Evolutionary conservation across 2,329 filamentous ascomycete species (phyloP).

Genomic region (Triangularia setosa): DNA sequence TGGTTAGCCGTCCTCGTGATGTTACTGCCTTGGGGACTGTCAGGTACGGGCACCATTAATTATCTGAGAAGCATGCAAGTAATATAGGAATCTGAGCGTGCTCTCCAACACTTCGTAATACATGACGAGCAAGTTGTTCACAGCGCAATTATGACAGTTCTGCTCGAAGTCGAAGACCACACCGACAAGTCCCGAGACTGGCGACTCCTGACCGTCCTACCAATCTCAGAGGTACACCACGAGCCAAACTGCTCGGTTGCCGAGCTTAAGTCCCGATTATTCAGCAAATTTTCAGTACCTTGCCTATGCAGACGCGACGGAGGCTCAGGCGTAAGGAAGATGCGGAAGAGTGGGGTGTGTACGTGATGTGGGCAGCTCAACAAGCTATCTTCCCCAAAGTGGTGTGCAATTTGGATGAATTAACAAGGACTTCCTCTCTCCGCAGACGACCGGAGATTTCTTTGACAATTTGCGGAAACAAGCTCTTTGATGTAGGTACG

Average conservation of each 20-base stretch:
- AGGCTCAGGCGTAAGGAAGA: no score
- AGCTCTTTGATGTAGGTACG: neutral
- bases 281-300: neutral
- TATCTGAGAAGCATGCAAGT: neutral
- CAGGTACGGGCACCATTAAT: neutral
- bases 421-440: conserved; percentile 5
- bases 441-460: conserved; percentile 6
- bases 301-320: neutral
- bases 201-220: neutral
- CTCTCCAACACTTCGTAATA: no score
- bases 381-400: neutral
- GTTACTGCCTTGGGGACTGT: neutral
- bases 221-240: no score
- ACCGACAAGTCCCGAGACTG: neutral
- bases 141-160: no score
- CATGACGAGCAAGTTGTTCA: no score
- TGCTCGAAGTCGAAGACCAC: no score
- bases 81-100: neutral
- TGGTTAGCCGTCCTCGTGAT: neutral
- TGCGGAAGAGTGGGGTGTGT: neutral
- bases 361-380: neutral
- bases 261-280: neutral
- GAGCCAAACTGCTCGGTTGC: neutral
- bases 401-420: conserved; percentile 11
- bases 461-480: neutral